Evolutionary conservation across 2,329 filamentous ascomycete genomes (phyloP).

Genomic region (Cladobotryum mycophilum): DNA sequence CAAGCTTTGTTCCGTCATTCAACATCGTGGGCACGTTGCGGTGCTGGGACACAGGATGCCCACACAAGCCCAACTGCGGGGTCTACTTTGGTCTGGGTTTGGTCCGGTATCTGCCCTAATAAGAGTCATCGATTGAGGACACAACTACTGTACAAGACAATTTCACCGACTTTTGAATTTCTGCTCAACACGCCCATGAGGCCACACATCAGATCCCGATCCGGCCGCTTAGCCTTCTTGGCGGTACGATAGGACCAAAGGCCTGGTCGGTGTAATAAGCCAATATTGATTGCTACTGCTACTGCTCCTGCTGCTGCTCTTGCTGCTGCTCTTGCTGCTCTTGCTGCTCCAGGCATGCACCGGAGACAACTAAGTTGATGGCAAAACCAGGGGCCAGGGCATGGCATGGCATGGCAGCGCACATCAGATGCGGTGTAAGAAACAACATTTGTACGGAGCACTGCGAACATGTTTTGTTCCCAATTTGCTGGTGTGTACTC

Average conservation of each 20-base stretch:
- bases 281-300: too few relatives aligned
- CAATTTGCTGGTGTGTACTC: too few relatives aligned
- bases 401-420: background rate
- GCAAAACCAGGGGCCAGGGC: too few relatives aligned
- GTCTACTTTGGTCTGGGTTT: slow-evolving; percentile 1
- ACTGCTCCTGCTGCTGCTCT: background rate
- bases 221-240: slow-evolving; percentile 6
- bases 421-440: slow-evolving; percentile 11
- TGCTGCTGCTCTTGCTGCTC: background rate
- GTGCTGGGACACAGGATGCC: background rate
- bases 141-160: background rate
- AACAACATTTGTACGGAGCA: background rate
- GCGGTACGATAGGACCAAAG: slow-evolving; percentile 8
- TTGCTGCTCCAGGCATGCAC: background rate
- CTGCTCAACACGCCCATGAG: slow-evolving; percentile 7
- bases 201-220: slow-evolving; percentile 6
- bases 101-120: background rate
- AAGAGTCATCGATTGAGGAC: slow-evolving; percentile 10
- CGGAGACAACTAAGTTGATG: too few relatives aligned
- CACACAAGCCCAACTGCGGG: slow-evolving; percentile 13
- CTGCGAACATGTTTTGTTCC: too few relatives aligned
- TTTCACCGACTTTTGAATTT: slow-evolving; percentile 12
- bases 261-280: slow-evolving; percentile 1
- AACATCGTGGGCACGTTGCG: background rate
- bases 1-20: slow-evolving; percentile 2